A percentile compares a stretch with the other conserved stretches of the same genome.
Evolutionary conservation across 768 basidiomycete genomes (phyloP).

Genomic region (Pholiota conissans): DNA sequence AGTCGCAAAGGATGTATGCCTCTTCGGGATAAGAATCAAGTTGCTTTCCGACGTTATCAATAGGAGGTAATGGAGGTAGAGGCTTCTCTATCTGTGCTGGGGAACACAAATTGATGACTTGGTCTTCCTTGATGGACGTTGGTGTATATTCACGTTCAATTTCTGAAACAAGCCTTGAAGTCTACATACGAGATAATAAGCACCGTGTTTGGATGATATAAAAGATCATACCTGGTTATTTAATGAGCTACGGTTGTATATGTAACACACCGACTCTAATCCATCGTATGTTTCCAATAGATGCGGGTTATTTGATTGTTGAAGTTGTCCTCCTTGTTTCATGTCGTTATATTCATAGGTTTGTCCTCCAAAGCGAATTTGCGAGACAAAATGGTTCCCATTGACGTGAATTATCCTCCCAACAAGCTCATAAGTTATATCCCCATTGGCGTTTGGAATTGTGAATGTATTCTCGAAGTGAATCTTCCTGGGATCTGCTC

Average conservation of each 20-base stretch:
- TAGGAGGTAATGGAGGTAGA: too few relatives aligned
- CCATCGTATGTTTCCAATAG: background rate
- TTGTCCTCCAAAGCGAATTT: background rate
- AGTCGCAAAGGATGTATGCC: background rate
- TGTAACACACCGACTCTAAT: background rate
- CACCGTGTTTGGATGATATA: background rate
- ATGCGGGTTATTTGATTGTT: background rate
- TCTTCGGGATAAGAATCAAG: background rate
- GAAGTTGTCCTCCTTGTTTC: background rate
- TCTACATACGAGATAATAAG: too few relatives aligned
- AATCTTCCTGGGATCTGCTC: background rate
- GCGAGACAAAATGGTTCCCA: conserved; percentile 4
- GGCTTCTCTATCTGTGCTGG: too few relatives aligned
- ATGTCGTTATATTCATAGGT: conserved; percentile 7
- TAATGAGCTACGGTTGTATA: conserved; percentile 7
- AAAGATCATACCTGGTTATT: background rate
- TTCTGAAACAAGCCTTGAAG: too few relatives aligned
- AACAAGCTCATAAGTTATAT: background rate
- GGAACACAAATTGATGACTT: too few relatives aligned
- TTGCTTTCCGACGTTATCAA: too few relatives aligned
- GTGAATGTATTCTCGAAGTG: background rate
- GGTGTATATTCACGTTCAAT: too few relatives aligned
- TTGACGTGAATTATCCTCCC: background rate
- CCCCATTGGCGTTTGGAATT: background rate
- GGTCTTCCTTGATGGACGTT: too few relatives aligned